Percentiles rank a stretch among this genome's conserved stretches.
Conservation (phyloP, 73 alveolate genomes). For the Loxodes magnus region DNA sequence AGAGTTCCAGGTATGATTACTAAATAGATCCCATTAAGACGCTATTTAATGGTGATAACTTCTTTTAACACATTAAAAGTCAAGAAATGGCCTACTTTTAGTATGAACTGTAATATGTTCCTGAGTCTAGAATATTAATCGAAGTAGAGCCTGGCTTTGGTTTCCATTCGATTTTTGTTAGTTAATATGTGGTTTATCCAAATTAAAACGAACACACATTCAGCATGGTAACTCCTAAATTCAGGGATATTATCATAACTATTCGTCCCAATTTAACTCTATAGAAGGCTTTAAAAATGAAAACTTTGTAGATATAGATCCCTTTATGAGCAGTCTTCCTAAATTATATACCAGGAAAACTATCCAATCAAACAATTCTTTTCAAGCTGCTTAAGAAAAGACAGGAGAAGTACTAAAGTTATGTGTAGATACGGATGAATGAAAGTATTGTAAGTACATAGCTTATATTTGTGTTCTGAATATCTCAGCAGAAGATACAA, state of each 20-base stretch:
- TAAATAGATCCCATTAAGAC: too few relatives aligned
- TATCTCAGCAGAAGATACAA: neutral
- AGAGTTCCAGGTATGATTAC: too few relatives aligned
- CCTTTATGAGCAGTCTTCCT: neutral
- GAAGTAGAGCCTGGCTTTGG: too few relatives aligned
- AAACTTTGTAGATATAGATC: neutral
- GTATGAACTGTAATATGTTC: too few relatives aligned
- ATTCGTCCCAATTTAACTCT: neutral
- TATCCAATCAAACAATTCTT: neutral
- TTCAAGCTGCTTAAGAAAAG: neutral
- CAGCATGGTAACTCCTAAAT: neutral
- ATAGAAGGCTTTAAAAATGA: neutral
- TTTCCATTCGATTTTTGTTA: too few relatives aligned
- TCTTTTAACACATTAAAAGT: too few relatives aligned
- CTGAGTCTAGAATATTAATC: too few relatives aligned
- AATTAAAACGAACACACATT: neutral
- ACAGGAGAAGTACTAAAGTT: neutral
- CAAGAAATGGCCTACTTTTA: too few relatives aligned
- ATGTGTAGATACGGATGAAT: constrained; percentile 8
- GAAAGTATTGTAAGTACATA: neutral
- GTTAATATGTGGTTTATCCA: neutral
- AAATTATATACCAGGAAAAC: constrained; percentile 1
- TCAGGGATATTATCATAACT: neutral
- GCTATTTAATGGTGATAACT: too few relatives aligned
- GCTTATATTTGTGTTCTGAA: neutral